phyloP scores from a whole-genome alignment of 306 rosid genomes.

The Quercus dentata region DNA sequence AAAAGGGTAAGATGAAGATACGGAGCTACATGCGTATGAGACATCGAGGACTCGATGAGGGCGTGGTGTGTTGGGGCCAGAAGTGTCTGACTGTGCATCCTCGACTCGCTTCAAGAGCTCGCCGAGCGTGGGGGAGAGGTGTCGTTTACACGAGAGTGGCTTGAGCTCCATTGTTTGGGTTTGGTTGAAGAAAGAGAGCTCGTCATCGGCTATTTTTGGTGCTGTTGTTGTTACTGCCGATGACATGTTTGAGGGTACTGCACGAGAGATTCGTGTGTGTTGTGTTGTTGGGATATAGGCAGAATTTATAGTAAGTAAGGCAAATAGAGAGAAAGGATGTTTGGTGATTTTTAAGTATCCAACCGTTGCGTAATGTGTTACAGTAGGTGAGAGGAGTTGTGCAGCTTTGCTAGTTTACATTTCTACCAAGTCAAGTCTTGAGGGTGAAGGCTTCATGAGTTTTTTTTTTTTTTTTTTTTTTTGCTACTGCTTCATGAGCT shows the following conservation, averaged over 20 bases:
- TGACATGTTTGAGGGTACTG: slow-evolving; percentile 12
- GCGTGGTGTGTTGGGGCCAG: neutral
- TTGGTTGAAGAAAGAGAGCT: slow-evolving; percentile 38
- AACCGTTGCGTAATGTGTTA: slow-evolving; percentile 14
- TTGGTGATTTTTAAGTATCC: slow-evolving; percentile 26
- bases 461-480: too few species aligned
- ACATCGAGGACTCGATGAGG: slow-evolving; percentile 24
- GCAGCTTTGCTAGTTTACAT: slow-evolving; percentile 1
- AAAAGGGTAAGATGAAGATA: slow-evolving; percentile 42
- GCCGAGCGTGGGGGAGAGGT: slow-evolving; percentile 47
- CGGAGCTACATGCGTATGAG: slow-evolving; percentile 15
- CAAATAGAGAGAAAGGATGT: slow-evolving; percentile 11
- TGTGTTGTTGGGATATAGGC: neutral
- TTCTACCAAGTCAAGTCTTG: slow-evolving; percentile 7
- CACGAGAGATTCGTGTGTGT: slow-evolving; percentile 23
- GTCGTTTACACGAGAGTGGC: slow-evolving; percentile 12
- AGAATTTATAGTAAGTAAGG: slow-evolving; percentile 20
- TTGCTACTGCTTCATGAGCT: too few species aligned
- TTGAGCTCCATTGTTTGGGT: slow-evolving; percentile 45
- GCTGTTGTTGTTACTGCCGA: slow-evolving; percentile 5
- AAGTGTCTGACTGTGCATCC: slow-evolving; percentile 45
- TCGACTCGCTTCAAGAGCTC: slow-evolving; percentile 72
- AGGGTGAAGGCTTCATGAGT: neutral
- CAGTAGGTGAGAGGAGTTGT: slow-evolving; percentile 28
- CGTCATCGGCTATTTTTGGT: neutral